Base-by-base conservation (phyloP, 1,284 basidiomycete genomes). In the Tausonia pullulans region DNA sequence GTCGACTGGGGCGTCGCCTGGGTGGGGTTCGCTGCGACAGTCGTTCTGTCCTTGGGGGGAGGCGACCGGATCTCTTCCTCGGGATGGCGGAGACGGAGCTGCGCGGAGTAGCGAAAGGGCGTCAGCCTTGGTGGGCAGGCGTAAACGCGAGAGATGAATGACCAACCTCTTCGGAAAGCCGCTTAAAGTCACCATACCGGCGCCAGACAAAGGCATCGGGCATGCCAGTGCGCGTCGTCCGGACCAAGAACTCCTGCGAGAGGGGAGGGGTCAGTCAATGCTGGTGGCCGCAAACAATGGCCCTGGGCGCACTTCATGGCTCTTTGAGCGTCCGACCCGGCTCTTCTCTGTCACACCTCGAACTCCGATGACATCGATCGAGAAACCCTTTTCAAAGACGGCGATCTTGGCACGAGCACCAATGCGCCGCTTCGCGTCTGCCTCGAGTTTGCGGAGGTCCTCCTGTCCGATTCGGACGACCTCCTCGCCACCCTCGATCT, bases 111-210 rank as follows among this genome's bases (percentile, higher is more conserved):
- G 43, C 41, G 45, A 14, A 59, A 50, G 5, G 39, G 45, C 43
- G 53, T 51, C 2, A 55, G 43, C 10, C 14, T 13, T 5, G 14
- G 10, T n/a, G 5, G 52, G 53, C 10, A n/a, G 56, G n/a, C 46
- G 16, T 3, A 14, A 5, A 7, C 2, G 62, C 62, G 53, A 65
- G 72, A 70, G 69, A 71, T 27, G 55, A 41, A 49, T 50, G 63
- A 45, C 82, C 54, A 68, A 88, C 90, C 79, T 94, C 90, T 62
- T 86, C 82, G 1, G 87, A 85, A 16, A 97, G 81, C 3, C 90
- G 87, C 71, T 81, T 86, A 75, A 98, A 98, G 73, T 98, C 95
- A 11, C 95, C 94, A 73, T 98, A 95, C 68, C 96, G 81, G 66
- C 96, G 82, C 0, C 91, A 90, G 3, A 98, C 95, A 73, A 84